Evolutionary conservation across 1,139 yeast genomes (phyloP).

Genomic region (Diutina mesorugosa): DNA sequence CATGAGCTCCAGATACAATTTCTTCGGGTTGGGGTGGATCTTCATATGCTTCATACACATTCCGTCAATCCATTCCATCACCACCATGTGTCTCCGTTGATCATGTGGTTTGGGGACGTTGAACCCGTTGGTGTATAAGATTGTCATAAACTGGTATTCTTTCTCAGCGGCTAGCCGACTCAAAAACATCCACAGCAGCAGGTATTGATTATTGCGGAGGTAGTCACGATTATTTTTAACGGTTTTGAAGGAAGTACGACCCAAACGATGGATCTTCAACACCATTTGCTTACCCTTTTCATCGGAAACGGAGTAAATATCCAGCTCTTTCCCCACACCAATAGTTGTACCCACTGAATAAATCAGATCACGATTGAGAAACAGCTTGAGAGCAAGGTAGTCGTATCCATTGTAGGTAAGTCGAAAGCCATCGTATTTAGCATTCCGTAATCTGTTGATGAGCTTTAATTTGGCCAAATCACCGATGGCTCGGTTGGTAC

Average conservation of each 20-base stretch:
- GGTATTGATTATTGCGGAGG: slow-evolving; percentile 44
- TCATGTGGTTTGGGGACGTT: slow-evolving; percentile 84
- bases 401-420: slow-evolving; percentile 85
- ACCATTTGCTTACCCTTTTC: slow-evolving; percentile 53
- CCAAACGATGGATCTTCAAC: slow-evolving; percentile 81
- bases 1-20: slow-evolving; percentile 78
- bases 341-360: slow-evolving; percentile 78
- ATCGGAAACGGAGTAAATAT: slow-evolving; percentile 79
- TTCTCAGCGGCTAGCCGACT: slow-evolving; percentile 85
- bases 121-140: slow-evolving; percentile 63
- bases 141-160: slow-evolving; percentile 79
- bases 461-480: slow-evolving; percentile 81
- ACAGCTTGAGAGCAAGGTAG: slow-evolving; percentile 75
- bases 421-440: slow-evolving; percentile 84
- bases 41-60: slow-evolving; percentile 77
- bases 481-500: slow-evolving; percentile 66
- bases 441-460: slow-evolving; percentile 69
- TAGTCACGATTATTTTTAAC: slow-evolving; percentile 93
- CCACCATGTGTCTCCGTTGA: slow-evolving; percentile 78
- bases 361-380: slow-evolving; percentile 60
- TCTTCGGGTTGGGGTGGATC: slow-evolving; percentile 53
- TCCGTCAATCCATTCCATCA: slow-evolving; percentile 88
- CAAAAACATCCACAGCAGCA: slow-evolving; percentile 83
- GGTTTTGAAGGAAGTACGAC: slow-evolving; percentile 84
- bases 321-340: slow-evolving; percentile 97